Base-by-base conservation (phyloP, 2,329 filamentous ascomycete genomes). In the Epichloe scottii region DNA sequence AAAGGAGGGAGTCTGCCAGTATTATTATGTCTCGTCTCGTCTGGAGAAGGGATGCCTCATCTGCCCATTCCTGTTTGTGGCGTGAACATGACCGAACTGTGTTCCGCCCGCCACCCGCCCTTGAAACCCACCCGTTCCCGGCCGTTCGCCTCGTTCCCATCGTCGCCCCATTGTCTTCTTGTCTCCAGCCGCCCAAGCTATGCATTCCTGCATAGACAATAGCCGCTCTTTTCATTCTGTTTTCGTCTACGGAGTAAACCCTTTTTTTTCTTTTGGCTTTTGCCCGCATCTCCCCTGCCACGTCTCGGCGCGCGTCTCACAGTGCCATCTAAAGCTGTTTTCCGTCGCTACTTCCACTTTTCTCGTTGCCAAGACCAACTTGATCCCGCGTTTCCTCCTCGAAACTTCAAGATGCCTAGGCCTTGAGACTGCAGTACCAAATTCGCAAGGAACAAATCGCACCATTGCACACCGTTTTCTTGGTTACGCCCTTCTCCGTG, bases 181-280 rank as follows among this genome's bases (percentile, higher is more conserved):
- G 37, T 38, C 49, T 11, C 43, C 38, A 51, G 40, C 44, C 37
- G 43, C 8, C 43, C 35, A n/a, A 23, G 34, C 17, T 14, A 8
- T 50, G 39, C 51, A 50, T 50, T 53, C 48, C 51, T 38, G 30
- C 39, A 15, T 19, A 19, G 15, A 44, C 51, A 50, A 53, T 44
- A 53, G 44, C 40, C 38, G 41, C 45, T 45, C 38, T n/a, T 47
- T 34, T 41, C 10, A 33, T 17, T 47, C n/a, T 19, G 21, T 26
- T 39, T 23, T 4, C 8, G 21, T 44, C 38, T 11, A 33, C n/a
- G 2, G 2, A 2, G 19, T 19, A 19, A 19, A 21, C 21, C 21
- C 4, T 21, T 21, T 21, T 21, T 30, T 30, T 30, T 30, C 11
- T 19, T 23, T 30, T 17, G 30, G 21, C 8, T 5, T 39, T 10